Evolutionary conservation across 1,284 basidiomycete genomes (phyloP), one percentile per base, ranked within the genome.

Genomic region (Gymnopus androsaceus): DNA sequence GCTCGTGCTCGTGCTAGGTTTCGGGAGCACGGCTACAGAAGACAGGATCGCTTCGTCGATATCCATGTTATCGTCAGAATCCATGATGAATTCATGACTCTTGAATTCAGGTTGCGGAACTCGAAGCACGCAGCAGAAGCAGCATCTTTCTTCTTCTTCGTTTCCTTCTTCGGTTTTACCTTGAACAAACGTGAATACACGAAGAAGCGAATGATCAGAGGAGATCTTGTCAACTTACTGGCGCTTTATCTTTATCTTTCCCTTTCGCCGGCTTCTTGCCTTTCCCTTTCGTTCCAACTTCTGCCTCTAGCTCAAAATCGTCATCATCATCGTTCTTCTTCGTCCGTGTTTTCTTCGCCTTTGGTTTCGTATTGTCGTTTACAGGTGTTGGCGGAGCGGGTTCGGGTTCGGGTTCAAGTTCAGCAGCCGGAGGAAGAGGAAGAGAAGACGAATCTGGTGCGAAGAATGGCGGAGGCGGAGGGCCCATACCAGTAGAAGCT

Each of bases 211-310:
- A 30, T 36, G 38, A 45, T 12, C 23, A 19, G 17, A 19, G 21
- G n/a, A 41, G 19, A 41, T 28, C 6, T 33, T n/a, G 25, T 19
- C 17, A 11, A 34, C 45, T 51, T 1, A 33, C 56, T 41, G 49
- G 47, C 6, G 53, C 36, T 28, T 60, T 58, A n/a, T 50, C 52
- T 31, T 53, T 52, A 11, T 36, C 45, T 31, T 57, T 57, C 25
- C 25, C 30, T 38, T 27, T 47, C 42, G 33, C 23, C 15, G 25
- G 11, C 27, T 55, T 42, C 21, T 33, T 37, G 17, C 36, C 21
- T 21, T 40, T 45, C 12, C 33, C 45, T 44, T 56, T 45, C 28
- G 41, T 31, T 21, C 38, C 41, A 11, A 17, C n/a, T 44, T 34
- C 27, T 4, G 25, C 27, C n/a, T 47, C 49, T 4, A 27, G 7